Conservation (phyloP, 2,329 filamentous ascomycete species). For the Pestalotiopsis sp. region DNA sequence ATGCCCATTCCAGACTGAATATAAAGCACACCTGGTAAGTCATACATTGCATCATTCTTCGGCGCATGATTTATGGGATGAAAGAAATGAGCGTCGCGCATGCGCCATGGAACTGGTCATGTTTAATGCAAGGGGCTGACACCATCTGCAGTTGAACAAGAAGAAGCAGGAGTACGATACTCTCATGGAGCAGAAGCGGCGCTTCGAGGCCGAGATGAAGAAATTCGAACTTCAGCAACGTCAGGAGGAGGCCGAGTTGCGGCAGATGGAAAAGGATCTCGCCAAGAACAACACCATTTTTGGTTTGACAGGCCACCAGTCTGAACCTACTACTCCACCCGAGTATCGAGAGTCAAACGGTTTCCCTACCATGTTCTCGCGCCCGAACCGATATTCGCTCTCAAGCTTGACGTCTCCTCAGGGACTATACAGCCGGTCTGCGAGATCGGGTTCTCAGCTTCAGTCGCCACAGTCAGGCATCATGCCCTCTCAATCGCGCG, state of each 20-base stretch:
- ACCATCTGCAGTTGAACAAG: constrained; percentile 75
- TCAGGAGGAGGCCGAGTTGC: constrained; percentile 80
- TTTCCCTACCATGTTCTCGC: constrained; percentile 79
- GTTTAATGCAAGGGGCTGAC: constrained; percentile 35
- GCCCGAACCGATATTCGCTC: constrained; percentile 86
- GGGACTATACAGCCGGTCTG: constrained; percentile 73
- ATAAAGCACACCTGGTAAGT: constrained; percentile 73
- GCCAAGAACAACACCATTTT: constrained; percentile 50
- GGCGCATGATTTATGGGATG: constrained; percentile 12
- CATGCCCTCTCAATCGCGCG: constrained; percentile 43
- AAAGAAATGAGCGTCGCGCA: neutral
- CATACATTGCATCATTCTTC: constrained; percentile 14
- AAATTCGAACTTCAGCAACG: constrained; percentile 84
- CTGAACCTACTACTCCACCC: constrained; percentile 93
- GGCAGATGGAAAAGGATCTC: constrained; percentile 82
- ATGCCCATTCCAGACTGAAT: constrained; percentile 28
- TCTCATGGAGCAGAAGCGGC: constrained; percentile 83
- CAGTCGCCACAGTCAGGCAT: constrained; percentile 74
- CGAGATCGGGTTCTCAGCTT: constrained; percentile 77
- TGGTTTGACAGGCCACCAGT: constrained; percentile 73
- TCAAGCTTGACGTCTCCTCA: constrained; percentile 85
- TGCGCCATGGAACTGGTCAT: constrained; percentile 6
- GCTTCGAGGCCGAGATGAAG: constrained; percentile 92
- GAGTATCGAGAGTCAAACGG: constrained; percentile 81
- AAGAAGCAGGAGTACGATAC: constrained; percentile 92